phyloP scores from a whole-genome alignment of 345 rosid genomes.

The Gossypium rotundifolium region DNA sequence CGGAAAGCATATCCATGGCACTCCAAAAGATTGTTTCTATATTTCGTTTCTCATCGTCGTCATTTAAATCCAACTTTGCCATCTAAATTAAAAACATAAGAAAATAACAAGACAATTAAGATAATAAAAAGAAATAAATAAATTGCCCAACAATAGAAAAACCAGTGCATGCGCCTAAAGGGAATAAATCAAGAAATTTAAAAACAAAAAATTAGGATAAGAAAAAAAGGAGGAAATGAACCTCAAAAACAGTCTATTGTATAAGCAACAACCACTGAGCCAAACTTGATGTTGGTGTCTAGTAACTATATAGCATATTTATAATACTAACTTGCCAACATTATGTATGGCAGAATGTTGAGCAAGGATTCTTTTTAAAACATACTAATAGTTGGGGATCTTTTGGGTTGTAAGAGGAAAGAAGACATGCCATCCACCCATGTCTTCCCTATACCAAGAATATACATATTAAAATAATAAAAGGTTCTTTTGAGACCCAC shows the following conservation, averaged over 20 bases:
- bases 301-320: background rate
- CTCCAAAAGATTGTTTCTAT: constrained; percentile 85
- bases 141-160: background rate
- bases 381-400: background rate
- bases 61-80: constrained; percentile 93
- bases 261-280: background rate
- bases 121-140: background rate
- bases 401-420: background rate
- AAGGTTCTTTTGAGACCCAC: constrained; percentile 22
- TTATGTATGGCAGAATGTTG: background rate
- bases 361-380: background rate
- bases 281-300: background rate
- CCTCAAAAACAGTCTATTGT: background rate
- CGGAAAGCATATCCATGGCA: constrained; percentile 97
- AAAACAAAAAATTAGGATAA: background rate
- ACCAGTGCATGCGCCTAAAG: background rate
- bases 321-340: background rate
- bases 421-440: background rate
- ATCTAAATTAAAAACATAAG: constrained; percentile 38
- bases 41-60: constrained; percentile 79
- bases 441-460: background rate
- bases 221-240: background rate
- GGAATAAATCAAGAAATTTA: background rate
- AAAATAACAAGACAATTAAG: background rate
- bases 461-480: background rate